A percentile compares a stretch with the other conserved stretches of the same genome.
Evolutionary conservation across 169 alveolate species (phyloP).

Genomic region (Cryptosporidium meleagridis): DNA sequence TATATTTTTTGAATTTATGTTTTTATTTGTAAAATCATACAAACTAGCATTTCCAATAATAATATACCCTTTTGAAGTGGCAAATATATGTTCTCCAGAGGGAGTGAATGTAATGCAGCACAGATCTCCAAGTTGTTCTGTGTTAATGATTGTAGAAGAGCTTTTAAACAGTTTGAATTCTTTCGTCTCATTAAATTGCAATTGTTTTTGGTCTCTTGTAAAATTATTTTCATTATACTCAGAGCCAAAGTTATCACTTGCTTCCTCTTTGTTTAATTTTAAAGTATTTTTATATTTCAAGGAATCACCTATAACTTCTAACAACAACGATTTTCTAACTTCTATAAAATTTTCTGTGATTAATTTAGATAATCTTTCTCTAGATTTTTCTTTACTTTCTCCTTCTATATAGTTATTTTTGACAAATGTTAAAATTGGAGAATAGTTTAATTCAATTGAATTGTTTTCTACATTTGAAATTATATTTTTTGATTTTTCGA

Average conservation of each 20-base stretch:
- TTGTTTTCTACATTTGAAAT: not conserved
- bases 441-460: conserved; percentile 5
- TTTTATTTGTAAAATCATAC: not conserved
- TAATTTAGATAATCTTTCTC: conserved; percentile 19
- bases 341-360: not conserved
- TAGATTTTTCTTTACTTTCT: conserved; percentile 22
- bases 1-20: not conserved
- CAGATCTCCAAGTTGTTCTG: conserved; percentile 7
- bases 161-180: not conserved
- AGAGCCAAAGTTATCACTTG: not conserved
- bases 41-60: not conserved
- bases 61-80: conserved; percentile 55
- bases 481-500: conserved; percentile 17
- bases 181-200: not conserved
- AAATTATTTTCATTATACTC: not conserved
- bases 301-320: conserved; percentile 42
- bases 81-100: conserved; percentile 9
- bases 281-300: not conserved
- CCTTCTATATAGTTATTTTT: conserved; percentile 29
- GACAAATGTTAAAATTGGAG: not conserved
- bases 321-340: not conserved
- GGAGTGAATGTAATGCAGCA: conserved; percentile 34
- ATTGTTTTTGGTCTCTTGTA: not conserved
- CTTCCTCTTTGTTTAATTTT: not conserved
- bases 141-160: not conserved